Evolutionary conservation across 208 protist genomes (phyloP), one percentile per base, ranked within the genome.

Genomic region (Tritrichomonas musculus): DNA sequence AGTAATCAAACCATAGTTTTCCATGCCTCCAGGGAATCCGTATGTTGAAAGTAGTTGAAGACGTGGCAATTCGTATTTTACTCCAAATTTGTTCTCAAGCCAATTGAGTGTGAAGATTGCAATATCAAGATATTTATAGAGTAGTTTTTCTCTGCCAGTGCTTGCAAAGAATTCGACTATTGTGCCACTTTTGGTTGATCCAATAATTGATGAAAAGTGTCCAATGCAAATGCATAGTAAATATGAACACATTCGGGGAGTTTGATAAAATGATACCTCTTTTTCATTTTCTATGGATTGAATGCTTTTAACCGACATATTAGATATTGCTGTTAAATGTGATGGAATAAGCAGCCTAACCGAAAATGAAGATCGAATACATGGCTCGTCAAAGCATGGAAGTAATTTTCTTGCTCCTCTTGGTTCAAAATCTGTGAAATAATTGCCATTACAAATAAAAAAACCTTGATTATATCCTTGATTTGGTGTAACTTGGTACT

Each of bases 351-450:
- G 41, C 4, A 92, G 9, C 8, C 49, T 47, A n/a, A 92, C 25
- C 22, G 60, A n/a, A 30, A 92, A 92, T 47, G 84, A 47, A 39
- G 49, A 47, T 50, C 66, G 60, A 50, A 64, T 72, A n/a, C 36
- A 66, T 72, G 84, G 84, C 53, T 95, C 94, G 50, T 95, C 94
- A 80, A 93, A 95, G 92, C 94, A 95, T 53, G 94, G 94, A 1
- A 95, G 92, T 13, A 41, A 17, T 55, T 92, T 53, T n/a, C 94
- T 77, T 39, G 94, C 94, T 41, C 93, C n/a, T 30, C 33, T 92
- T 9, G 94, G 25, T 75, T 94, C 82, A 50, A 94, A 93, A 50
- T 95, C 93, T 33, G 94, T 94, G 57, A 39, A 55, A n/a, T 14
- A 25, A 47, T 14, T 50, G 3, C 14, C 41, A 30, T 82, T 41